Conservation (phyloP, 345 rosid species). For the Sonneratia alba region DNA sequence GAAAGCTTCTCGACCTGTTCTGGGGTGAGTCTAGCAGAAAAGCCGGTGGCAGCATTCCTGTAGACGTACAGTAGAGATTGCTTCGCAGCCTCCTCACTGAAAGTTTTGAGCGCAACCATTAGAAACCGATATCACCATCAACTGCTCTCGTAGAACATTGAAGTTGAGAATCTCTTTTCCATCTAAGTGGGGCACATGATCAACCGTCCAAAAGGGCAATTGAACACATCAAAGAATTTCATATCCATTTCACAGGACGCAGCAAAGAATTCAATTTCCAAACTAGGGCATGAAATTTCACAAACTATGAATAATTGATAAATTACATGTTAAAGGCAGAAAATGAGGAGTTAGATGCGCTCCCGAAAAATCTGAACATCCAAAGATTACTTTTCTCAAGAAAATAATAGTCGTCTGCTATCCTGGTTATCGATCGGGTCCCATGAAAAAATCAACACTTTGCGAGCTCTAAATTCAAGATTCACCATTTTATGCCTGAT, state of each 20-base stretch:
- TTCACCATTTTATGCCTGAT: not conserved
- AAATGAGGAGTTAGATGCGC: not conserved
- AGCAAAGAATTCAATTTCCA: not conserved
- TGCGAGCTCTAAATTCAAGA: not conserved
- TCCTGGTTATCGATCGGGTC: too few relatives aligned
- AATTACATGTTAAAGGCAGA: not conserved
- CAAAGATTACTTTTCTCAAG: not conserved
- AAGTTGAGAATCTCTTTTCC: not conserved
- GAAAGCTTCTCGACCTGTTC: slow-evolving; percentile 58
- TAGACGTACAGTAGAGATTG: slow-evolving; percentile 67
- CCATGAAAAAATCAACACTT: not conserved
- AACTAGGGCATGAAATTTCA: not conserved
- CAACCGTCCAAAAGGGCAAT: not conserved
- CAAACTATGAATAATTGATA: not conserved
- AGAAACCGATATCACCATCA: not conserved
- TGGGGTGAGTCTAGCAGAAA: slow-evolving; percentile 82
- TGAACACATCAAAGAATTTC: not conserved
- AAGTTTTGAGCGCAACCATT: not conserved
- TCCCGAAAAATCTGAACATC: not conserved
- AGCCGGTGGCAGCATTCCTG: slow-evolving; percentile 74
- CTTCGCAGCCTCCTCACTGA: slow-evolving; percentile 74
- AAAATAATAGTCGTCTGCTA: too few relatives aligned
- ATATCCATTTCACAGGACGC: not conserved
- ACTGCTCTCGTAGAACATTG: not conserved
- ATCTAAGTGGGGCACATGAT: not conserved